phyloP scores from a whole-genome alignment of 441 rosid genomes.

The Croton laevigatus region DNA sequence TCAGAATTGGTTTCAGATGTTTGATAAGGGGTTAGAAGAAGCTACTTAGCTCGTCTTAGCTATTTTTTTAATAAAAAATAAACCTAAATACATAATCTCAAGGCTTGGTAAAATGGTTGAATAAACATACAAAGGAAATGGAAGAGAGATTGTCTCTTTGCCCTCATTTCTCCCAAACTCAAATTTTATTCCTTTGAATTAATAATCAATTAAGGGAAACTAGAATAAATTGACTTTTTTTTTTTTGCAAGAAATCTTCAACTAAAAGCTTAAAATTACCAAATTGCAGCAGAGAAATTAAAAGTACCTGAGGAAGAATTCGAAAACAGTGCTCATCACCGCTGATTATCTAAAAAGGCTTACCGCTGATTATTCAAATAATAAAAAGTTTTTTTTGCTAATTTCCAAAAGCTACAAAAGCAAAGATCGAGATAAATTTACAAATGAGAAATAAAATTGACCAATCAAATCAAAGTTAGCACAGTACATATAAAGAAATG shows the following conservation, averaged over 20 bases:
- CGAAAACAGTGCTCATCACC: conserved; percentile 96
- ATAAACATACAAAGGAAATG: too few relatives aligned
- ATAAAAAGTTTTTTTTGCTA: not conserved
- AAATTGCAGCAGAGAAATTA: not conserved
- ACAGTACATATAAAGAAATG: not conserved
- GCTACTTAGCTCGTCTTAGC: too few relatives aligned
- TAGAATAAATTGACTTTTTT: too few relatives aligned
- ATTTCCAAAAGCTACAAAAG: not conserved
- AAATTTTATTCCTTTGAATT: too few relatives aligned
- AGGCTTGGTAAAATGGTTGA: too few relatives aligned
- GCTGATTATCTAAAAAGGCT: conserved; percentile 71
- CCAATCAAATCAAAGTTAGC: not conserved
- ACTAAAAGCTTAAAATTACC: not conserved
- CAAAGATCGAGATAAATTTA: not conserved
- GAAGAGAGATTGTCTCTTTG: too few relatives aligned
- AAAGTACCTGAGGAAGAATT: conserved; percentile 68
- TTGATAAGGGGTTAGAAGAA: too few relatives aligned
- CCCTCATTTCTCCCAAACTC: too few relatives aligned
- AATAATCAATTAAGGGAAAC: too few relatives aligned
- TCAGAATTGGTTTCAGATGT: too few relatives aligned
- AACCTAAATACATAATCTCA: too few relatives aligned
- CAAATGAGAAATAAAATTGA: not conserved
- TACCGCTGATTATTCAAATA: conserved; percentile 37
- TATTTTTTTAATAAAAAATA: too few relatives aligned
- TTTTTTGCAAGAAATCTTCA: not conserved